Conservation (phyloP, 441 rosid genomes). For the Jatropha podagrica region DNA sequence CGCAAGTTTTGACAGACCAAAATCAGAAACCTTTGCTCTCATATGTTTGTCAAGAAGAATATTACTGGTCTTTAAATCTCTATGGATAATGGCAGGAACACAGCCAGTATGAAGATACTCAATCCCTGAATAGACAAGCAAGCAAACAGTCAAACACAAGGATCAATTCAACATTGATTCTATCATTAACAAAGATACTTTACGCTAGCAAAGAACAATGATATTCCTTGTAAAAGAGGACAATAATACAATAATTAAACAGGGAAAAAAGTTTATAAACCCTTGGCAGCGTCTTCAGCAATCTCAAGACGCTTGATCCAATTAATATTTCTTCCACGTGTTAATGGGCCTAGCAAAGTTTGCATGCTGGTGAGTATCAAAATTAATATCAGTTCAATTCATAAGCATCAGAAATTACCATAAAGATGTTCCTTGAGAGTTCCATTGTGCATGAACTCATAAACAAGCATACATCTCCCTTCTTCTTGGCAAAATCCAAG, state of each 20-base stretch:
- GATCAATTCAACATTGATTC: constrained; percentile 6
- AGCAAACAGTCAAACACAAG: background rate
- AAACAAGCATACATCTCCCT: constrained; percentile 78
- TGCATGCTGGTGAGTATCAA: constrained; percentile 19
- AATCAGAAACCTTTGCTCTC: constrained; percentile 96
- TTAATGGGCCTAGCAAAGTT: constrained; percentile 50
- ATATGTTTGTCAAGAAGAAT: constrained; percentile 84
- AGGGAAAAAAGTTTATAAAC: constrained; percentile 27
- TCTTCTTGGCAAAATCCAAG: constrained; percentile 97
- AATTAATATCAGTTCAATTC: constrained; percentile 2
- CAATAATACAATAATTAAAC: background rate
- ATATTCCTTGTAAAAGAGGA: background rate
- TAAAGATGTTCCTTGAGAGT: constrained; percentile 97
- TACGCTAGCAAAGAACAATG: constrained; percentile 3
- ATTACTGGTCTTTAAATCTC: constrained; percentile 95
- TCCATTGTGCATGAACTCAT: constrained; percentile 96
- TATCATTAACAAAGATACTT: constrained; percentile 1
- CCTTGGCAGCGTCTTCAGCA: constrained; percentile 97
- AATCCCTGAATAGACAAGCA: constrained; percentile 54
- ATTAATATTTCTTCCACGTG: constrained; percentile 54
- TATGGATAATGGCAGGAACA: constrained; percentile 91
- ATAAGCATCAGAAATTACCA: constrained; percentile 43
- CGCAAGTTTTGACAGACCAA: constrained; percentile 87
- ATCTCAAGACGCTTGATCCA: constrained; percentile 97
- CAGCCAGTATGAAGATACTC: constrained; percentile 98